Evolutionary conservation across 192 early-diverging fungal species (phyloP).

Genomic region (Obelidium mucronatum): DNA sequence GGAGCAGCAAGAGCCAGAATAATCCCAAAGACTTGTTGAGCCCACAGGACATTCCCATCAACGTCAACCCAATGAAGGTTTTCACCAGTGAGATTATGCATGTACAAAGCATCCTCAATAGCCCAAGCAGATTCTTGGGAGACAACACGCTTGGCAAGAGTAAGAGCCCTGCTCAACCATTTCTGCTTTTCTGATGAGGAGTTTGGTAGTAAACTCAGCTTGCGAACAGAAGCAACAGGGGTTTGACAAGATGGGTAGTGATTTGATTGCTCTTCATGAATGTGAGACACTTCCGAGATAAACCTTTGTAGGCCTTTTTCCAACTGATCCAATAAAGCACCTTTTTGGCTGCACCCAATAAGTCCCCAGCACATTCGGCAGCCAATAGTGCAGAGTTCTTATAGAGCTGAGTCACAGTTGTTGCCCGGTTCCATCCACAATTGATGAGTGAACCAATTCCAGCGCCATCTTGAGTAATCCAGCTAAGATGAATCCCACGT

Average conservation of each 20-base stretch:
- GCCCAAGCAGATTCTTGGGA: neutral
- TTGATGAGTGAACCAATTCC: neutral
- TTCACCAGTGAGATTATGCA: too few relatives aligned
- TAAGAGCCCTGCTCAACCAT: neutral
- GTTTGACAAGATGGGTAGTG: neutral
- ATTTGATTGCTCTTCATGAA: neutral
- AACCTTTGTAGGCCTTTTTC: neutral
- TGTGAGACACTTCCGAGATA: neutral
- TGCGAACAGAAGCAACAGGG: neutral
- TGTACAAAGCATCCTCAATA: neutral
- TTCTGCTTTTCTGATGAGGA: neutral
- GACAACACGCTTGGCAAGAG: neutral
- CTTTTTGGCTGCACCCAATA: neutral
- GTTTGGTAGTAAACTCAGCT: too few relatives aligned
- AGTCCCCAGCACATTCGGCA: neutral
- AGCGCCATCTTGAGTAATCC: conserved; percentile 3
- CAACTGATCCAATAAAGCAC: neutral
- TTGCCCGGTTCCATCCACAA: neutral
- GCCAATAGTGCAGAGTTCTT: neutral
- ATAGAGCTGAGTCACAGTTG: neutral
- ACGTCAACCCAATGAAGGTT: too few relatives aligned
- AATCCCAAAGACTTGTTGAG: neutral
- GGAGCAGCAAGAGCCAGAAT: neutral
- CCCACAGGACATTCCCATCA: neutral
- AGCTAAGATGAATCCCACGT: neutral